Percentiles rank a stretch among this genome's conserved stretches.
Evolutionary conservation across 805 yeast genomes (phyloP).

Genomic region (Teunomyces barrocoloradensis): DNA sequence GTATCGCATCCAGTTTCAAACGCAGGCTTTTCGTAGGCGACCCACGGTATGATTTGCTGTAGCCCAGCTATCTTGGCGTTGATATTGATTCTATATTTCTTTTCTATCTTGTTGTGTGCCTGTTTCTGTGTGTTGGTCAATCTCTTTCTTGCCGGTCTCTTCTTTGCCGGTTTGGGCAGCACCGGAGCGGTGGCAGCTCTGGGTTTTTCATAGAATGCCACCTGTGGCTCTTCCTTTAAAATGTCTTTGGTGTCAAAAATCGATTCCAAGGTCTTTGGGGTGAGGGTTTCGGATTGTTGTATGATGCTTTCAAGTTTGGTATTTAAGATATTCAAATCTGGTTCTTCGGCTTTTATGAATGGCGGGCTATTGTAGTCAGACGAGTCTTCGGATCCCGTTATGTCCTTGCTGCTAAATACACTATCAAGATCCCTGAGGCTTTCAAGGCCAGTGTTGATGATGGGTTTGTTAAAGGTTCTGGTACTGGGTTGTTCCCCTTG

Average conservation of each 20-base stretch:
- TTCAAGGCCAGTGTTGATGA: background rate
- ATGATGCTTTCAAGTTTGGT: conserved; percentile 15
- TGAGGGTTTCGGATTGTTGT: conserved; percentile 14
- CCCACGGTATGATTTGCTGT: conserved; percentile 67
- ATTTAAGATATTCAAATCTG: conserved; percentile 13
- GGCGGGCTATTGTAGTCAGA: conserved; percentile 6
- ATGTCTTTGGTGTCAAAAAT: conserved; percentile 30
- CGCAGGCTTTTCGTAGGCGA: conserved; percentile 59
- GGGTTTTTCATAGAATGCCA: background rate
- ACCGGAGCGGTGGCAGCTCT: background rate
- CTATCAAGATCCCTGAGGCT: conserved; percentile 8
- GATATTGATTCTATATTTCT: conserved; percentile 67
- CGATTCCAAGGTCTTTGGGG: conserved; percentile 24
- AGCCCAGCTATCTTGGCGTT: conserved; percentile 68
- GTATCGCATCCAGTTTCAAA: conserved; percentile 43
- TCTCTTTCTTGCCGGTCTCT: conserved; percentile 46
- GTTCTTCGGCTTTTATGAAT: background rate
- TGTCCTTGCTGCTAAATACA: conserved; percentile 9
- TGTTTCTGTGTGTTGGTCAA: conserved; percentile 59
- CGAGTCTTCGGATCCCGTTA: conserved; percentile 12
- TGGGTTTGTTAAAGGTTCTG: background rate
- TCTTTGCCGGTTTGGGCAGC: conserved; percentile 1
- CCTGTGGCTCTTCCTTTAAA: conserved; percentile 8
- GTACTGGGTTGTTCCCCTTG: background rate
- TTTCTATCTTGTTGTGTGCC: conserved; percentile 72